Percentiles rank a stretch among this genome's conserved stretches.
Conservation (phyloP, 768 basidiomycete species). For the Tylopilus subfusipes region DNA sequence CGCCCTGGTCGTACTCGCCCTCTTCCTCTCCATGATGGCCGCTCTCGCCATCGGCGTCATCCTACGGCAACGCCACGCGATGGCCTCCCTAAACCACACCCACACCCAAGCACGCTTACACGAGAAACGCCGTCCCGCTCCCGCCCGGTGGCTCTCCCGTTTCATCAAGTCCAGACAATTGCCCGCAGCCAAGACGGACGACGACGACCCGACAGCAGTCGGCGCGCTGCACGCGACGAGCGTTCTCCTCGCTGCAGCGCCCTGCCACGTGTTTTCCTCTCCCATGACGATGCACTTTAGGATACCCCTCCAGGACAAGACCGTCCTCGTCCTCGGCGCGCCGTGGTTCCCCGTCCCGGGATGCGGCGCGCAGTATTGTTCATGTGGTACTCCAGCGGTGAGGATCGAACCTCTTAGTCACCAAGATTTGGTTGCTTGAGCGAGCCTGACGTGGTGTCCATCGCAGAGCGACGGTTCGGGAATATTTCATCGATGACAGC, state of each 20-base stretch:
- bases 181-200: not conserved
- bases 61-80: slow-evolving; percentile 16
- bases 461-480: not conserved
- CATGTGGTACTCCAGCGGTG: not conserved
- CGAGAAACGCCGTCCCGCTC: not conserved
- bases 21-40: slow-evolving; percentile 20
- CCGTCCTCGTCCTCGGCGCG: slow-evolving; percentile 21
- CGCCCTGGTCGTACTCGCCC: slow-evolving; percentile 18
- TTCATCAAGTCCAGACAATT: not conserved
- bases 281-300: slow-evolving; percentile 24
- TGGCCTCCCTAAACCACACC: not conserved
- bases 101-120: not conserved
- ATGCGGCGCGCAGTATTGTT: slow-evolving; percentile 7
- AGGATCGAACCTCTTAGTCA: not conserved
- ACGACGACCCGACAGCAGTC: slow-evolving; percentile 13
- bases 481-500: not conserved
- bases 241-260: slow-evolving; percentile 25
- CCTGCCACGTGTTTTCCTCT: slow-evolving; percentile 18
- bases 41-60: slow-evolving; percentile 17
- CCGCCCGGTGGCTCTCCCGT: slow-evolving; percentile 1
- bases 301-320: slow-evolving; percentile 17
- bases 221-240: slow-evolving; percentile 22
- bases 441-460: not conserved
- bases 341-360: slow-evolving; percentile 7
- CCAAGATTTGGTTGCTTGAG: not conserved